Evolutionary conservation across 768 basidiomycete genomes (phyloP), one percentile per base, ranked within the genome.

Genomic region (Kwoniella mangroviensis): DNA sequence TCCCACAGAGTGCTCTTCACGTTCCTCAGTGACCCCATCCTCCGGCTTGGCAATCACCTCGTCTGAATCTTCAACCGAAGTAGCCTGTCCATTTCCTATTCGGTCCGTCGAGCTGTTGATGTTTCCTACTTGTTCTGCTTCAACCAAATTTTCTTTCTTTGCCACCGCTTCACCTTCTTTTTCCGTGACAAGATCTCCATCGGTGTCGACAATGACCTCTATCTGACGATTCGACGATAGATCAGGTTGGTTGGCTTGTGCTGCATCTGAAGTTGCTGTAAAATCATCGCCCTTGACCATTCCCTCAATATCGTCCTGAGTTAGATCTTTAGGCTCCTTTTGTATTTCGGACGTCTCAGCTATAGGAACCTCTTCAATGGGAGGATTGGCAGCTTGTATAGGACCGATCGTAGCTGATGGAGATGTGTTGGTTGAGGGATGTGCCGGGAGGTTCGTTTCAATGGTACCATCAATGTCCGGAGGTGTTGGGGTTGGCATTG

Each of bases 381-480:
- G 22, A 12, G 41, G 2, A 6, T 41, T 10, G 28, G 68, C 62
- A 52, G 68, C 68, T 19, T 49, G 24, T 17, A 69, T 69, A 13
- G 68, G 68, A 51, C 62, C 68, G 19, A 64, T 22, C 11, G 62
- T 49, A 28, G 62, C 63, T 40, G 68, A 28, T 34, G 61, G 68
- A 17, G 58, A 12, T 2, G 58, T 58, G 28, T 69, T 62, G 9
- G 15, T 19, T 34, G 34, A 34, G 34, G 34, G 34, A 34, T 34
- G 34, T 34, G 34, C 34, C 34, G 6, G 34, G 34, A 34, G 34
- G 34, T 34, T 34, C 6, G 34, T 34, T 6, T 7, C 34, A 7
- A 6, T 34, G 6, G 34, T 34, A 34, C 34, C 34, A 34, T 34
- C 34, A 7, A 34, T 34, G 6, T 34, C 34, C 9, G 34, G 34